Evolutionary conservation across 345 rosid species (phyloP), one percentile per base, ranked within the genome.

Genomic region (Hibiscus syriacus): DNA sequence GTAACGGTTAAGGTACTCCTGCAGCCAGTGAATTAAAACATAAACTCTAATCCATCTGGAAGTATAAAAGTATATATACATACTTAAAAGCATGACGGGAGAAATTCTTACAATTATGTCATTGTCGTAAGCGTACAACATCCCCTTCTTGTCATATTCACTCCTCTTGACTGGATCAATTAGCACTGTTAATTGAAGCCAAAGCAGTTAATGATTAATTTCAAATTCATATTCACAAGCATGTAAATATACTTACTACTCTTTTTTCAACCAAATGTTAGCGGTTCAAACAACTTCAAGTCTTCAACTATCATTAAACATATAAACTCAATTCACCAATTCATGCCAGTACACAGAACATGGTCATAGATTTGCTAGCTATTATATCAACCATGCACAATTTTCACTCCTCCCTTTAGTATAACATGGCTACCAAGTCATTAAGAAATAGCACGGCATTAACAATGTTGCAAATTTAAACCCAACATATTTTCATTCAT

Each of bases 1-100:
- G 87, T 93, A 86, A 6, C 82, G 85, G 71, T 85, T 79, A 12
- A 93, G 90, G 53, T 88, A 87, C 36, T 90, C 97, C 98, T 93
- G 87, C 83, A 84, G 71, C 64, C 69, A 72, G 68, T 7, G 6
- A 5, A 68, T 14, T n/a, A 52, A 64, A 32, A 27, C 5, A n/a
- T n/a, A n/a, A n/a, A n/a, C n/a, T n/a, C n/a, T n/a, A n/a, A n/a
- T 26, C 2, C 41, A 46, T 29, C 14, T 32, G 7, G 9, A 67
- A 3, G 5, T 9, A 54, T 16, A 54, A 23, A 60, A 1, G 12
- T 23, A 26, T 0, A 56, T 6, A 61, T 7, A 20, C 0, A 1
- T 34, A n/a, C 41, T 13, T 54, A n/a, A 23, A 55, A 49, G 65
- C 11, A 27, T n/a, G 49, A 27, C 41, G 22, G 41, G 34, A 22